Conservation (phyloP, 257 asterid genomes). For the Solanum ossicruentum region DNA sequence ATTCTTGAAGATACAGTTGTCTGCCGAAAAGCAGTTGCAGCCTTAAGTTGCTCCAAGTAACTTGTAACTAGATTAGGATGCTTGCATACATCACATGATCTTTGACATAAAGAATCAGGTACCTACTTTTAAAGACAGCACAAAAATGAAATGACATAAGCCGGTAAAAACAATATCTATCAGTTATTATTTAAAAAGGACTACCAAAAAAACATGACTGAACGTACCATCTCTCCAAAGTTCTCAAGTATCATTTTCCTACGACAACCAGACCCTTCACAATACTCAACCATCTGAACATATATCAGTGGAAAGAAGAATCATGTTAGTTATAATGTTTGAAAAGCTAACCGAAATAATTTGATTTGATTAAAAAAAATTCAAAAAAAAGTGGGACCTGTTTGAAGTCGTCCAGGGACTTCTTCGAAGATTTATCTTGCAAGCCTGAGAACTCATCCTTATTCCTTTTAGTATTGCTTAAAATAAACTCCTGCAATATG, state of each 20-base stretch:
- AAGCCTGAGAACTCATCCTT: slow-evolving; percentile 41
- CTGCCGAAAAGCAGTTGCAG: slow-evolving; percentile 28
- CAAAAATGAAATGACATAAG: background rate
- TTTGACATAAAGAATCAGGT: slow-evolving; percentile 49
- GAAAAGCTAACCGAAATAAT: background rate
- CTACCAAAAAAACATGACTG: background rate
- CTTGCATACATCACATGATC: slow-evolving; percentile 84
- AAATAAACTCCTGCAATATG: slow-evolving; percentile 64
- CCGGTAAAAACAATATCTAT: background rate
- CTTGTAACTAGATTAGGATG: slow-evolving; percentile 59
- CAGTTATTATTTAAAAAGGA: slow-evolving; percentile 1
- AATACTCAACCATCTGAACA: slow-evolving; percentile 76
- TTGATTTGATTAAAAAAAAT: background rate
- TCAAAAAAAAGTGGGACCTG: slow-evolving; percentile 20
- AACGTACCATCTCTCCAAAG: slow-evolving; percentile 80
- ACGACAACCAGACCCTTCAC: slow-evolving; percentile 78
- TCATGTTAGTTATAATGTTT: background rate
- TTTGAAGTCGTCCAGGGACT: slow-evolving; percentile 52
- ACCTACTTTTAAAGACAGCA: slow-evolving; percentile 43
- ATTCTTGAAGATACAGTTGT: slow-evolving; percentile 58
- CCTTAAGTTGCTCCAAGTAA: slow-evolving; percentile 58
- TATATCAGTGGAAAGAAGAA: slow-evolving; percentile 5
- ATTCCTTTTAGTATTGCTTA: slow-evolving; percentile 49
- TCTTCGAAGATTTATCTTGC: slow-evolving; percentile 52
- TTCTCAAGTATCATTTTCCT: slow-evolving; percentile 84